Evolutionary conservation across 257 asterid genomes (phyloP), one percentile per base, ranked within the genome.

Genomic region (Ocimum tenuiflorum): DNA sequence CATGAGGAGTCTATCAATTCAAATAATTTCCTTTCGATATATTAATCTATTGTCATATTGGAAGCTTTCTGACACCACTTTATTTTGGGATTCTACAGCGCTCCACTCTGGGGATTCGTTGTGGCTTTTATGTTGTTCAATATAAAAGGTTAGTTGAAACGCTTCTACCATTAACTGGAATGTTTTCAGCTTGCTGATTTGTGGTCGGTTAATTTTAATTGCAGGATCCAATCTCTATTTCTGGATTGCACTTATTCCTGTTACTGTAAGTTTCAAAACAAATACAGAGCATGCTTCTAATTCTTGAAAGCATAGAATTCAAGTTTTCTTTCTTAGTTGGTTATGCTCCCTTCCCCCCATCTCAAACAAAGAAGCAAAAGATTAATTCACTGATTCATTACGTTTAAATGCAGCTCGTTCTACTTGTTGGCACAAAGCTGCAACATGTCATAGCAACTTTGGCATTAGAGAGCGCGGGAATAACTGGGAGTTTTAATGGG

Each of bases 211-310:
- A 54, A 64, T 63, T 65, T 47, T 14, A 63, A 43, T 59, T 79
- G 86, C 95, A 94, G 99, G 97, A 67, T 94, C 99, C 12, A 88
- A 94, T 85, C 96, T 94, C 63, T 94, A 94, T 71, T 94, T 94
- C 78, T 90, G 99, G 99, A 90, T 94, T 72, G 95, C 99, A n/a
- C 80, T 85, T 57, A 88, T 94, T 70, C 99, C 99, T 10, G 54
- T 83, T 79, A 73, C 82, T 33, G 99, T 94, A 84, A 88, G 99
- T 79, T 72, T 68, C 63, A 14, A 57, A 36, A 43, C 7, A 1
- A 13, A 23, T 47, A 53, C 6, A 18, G 51, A 2, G 24, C 27
- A 24, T 39, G n/a, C 23, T 31, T n/a, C n/a, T n/a, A n/a, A n/a
- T n/a, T n/a, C n/a, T n/a, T n/a, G n/a, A n/a, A 39, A 9, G 3